Percentiles rank a stretch among this genome's conserved stretches.
Evolutionary conservation across 2,329 filamentous ascomycete species (phyloP).

Genomic region (Graphiopsis chlorocephala): DNA sequence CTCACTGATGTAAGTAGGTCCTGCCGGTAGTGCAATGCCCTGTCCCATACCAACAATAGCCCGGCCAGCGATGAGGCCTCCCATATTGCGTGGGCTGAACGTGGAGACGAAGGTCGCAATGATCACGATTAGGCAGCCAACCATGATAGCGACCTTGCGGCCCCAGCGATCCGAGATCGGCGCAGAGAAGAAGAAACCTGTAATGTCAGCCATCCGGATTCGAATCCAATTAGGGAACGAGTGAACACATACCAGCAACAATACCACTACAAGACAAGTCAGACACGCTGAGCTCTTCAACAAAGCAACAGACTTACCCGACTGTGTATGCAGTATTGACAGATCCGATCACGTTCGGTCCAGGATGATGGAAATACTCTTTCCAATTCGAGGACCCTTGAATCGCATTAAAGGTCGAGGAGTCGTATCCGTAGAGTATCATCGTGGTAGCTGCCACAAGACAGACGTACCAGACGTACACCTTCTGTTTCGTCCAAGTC

Average conservation of each 20-base stretch:
- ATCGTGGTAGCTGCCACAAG: constrained; percentile 2
- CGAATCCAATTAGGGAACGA: not conserved
- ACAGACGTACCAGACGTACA: constrained; percentile 3
- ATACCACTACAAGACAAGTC: not conserved
- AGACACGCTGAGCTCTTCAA: not conserved
- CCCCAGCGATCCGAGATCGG: constrained; percentile 36
- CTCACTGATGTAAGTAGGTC: constrained; percentile 2
- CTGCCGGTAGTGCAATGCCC: not conserved
- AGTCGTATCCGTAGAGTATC: constrained; percentile 2
- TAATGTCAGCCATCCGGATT: not conserved
- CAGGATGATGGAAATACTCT: constrained; percentile 2
- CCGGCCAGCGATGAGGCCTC: not conserved
- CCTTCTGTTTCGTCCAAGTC: not conserved
- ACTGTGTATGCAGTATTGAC: constrained; percentile 6
- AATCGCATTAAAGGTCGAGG: not conserved
- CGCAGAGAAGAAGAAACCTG: constrained; percentile 22
- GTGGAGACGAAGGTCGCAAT: constrained; percentile 31
- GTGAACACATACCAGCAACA: not conserved
- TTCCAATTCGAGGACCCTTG: constrained; percentile 6
- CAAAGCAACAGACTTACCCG: not conserved
- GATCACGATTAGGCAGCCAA: constrained; percentile 39
- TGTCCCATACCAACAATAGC: not conserved
- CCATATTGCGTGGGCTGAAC: constrained; percentile 3
- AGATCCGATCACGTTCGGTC: not conserved
- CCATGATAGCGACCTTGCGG: constrained; percentile 40